Conservation (phyloP, 2,329 filamentous ascomycete genomes). For the Moelleriella libera region DNA sequence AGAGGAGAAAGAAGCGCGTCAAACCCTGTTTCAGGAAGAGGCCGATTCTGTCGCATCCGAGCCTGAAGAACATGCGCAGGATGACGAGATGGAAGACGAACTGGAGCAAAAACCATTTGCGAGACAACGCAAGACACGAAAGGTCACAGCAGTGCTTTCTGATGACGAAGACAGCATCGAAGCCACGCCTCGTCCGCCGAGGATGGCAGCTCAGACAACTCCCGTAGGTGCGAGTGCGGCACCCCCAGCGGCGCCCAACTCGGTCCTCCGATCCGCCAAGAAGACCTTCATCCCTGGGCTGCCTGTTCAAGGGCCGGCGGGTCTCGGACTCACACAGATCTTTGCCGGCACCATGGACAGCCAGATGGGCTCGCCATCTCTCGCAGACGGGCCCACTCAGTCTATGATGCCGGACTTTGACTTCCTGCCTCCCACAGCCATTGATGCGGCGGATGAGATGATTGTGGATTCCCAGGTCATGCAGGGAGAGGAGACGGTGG, state of each 20-base stretch:
- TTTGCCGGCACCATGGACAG: slow-evolving; percentile 78
- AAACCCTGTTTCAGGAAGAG: slow-evolving; percentile 23
- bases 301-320: slow-evolving; percentile 43
- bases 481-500: slow-evolving; percentile 8
- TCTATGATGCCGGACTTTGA: slow-evolving; percentile 44
- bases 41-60: slow-evolving; percentile 20
- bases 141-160: slow-evolving; percentile 40
- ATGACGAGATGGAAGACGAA: slow-evolving; percentile 17
- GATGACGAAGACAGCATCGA: slow-evolving; percentile 39
- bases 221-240: slow-evolving; percentile 25
- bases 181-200: slow-evolving; percentile 33
- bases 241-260: slow-evolving; percentile 44
- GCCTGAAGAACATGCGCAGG: slow-evolving; percentile 10
- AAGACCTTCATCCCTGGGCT: slow-evolving; percentile 59
- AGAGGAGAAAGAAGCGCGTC: slow-evolving; percentile 17
- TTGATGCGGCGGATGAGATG: slow-evolving; percentile 37
- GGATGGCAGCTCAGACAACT: slow-evolving; percentile 23
- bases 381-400: slow-evolving; percentile 19
- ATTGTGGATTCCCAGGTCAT: slow-evolving; percentile 28
- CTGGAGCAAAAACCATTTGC: slow-evolving; percentile 24
- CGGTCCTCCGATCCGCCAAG: slow-evolving; percentile 52
- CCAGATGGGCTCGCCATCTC: slow-evolving; percentile 18
- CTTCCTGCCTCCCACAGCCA: slow-evolving; percentile 42
- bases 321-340: slow-evolving; percentile 72
- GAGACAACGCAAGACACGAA: slow-evolving; percentile 31